Percentiles rank a stretch among this genome's conserved stretches.
These are phyloP conservation scores for Leishmania martiniquensis DNA, from an alignment of 208 protist species.

Conservation along the genomic window DNA sequence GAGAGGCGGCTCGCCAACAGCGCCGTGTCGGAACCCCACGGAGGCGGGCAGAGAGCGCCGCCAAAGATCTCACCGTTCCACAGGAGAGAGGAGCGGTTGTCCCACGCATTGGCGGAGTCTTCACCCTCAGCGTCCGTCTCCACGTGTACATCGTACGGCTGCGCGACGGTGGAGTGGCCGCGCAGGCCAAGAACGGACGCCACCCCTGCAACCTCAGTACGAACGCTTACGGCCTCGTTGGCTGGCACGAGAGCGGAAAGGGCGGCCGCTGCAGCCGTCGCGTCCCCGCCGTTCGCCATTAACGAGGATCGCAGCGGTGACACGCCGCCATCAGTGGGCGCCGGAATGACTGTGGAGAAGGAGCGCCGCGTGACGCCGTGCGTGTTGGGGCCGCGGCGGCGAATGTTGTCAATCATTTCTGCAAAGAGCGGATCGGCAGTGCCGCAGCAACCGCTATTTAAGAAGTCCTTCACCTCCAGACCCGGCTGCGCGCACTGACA, in stretches of 20 bases:
- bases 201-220: constrained; percentile 49
- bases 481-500: constrained; percentile 20
- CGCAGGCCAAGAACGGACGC: constrained; percentile 73
- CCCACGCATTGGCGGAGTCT: constrained; percentile 20
- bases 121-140: constrained; percentile 44
- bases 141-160: constrained; percentile 75
- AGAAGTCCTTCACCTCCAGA: constrained; percentile 22
- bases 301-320: neutral
- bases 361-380: constrained; percentile 46
- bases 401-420: constrained; percentile 47
- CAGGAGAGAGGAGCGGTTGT: constrained; percentile 58
- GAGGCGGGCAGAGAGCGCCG: constrained; percentile 60
- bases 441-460: constrained; percentile 10
- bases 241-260: neutral
- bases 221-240: constrained; percentile 10
- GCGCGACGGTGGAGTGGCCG: constrained; percentile 46
- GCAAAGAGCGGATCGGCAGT: constrained; percentile 27
- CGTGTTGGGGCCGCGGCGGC: constrained; percentile 51
- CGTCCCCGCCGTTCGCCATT: neutral
- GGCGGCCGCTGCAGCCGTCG: neutral
- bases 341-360: constrained; percentile 20
- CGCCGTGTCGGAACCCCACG: constrained; percentile 76
- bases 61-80: constrained; percentile 92
- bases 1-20: constrained; percentile 60
- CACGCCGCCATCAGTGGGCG: neutral